phyloP scores from a whole-genome alignment of 2,329 filamentous ascomycete species.

The Aspergillus sp. region DNA sequence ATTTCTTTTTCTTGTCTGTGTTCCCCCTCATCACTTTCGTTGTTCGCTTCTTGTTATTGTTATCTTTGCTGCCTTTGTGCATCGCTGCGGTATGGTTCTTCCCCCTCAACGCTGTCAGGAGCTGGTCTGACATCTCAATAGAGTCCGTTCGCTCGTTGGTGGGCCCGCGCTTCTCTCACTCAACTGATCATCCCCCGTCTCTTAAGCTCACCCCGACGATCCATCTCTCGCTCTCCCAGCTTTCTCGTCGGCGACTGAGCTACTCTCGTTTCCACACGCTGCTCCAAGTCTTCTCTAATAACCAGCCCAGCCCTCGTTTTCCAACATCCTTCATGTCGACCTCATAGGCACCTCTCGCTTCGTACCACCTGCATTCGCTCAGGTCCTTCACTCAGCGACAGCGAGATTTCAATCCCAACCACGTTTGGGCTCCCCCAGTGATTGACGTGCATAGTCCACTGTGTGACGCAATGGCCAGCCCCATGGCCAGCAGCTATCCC shows the following conservation, averaged over 20 bases:
- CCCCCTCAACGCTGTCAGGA: background rate
- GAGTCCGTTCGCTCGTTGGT: slow-evolving; percentile 11
- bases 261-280: slow-evolving; percentile 9
- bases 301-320: background rate
- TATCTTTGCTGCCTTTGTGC: background rate
- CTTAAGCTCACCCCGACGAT: slow-evolving; percentile 5
- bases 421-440: background rate
- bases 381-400: slow-evolving; percentile 3
- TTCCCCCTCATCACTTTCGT: slow-evolving; percentile 2
- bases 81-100: slow-evolving; percentile 4
- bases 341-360: slow-evolving; percentile 9
- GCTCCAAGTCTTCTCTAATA: background rate
- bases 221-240: slow-evolving; percentile 9
- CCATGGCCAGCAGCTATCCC: slow-evolving; percentile 22
- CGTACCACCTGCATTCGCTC: slow-evolving; percentile 6
- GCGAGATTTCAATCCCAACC: background rate
- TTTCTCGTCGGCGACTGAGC: slow-evolving; percentile 1
- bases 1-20: background rate
- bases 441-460: background rate
- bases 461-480: slow-evolving; percentile 28
- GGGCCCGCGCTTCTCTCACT: slow-evolving; percentile 9
- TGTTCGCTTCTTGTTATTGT: background rate
- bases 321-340: slow-evolving; percentile 11
- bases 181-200: slow-evolving; percentile 7
- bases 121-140: slow-evolving; percentile 4